Base-by-base conservation (phyloP, 768 basidiomycete species). In the Mycena pura region DNA sequence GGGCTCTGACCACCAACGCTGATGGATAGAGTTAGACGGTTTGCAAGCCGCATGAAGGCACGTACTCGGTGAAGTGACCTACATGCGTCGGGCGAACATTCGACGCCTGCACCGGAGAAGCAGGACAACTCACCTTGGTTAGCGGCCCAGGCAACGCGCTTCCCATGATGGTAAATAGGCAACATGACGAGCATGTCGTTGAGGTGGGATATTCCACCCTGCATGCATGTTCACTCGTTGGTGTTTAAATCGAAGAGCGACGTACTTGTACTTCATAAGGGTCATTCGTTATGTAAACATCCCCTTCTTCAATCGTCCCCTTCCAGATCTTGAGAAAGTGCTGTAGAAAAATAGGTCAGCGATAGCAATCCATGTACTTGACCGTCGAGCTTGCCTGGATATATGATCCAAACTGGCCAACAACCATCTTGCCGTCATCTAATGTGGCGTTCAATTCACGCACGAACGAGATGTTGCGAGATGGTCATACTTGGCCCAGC, bases 391-490 rank as follows among this genome's bases (percentile, higher is more conserved):
- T 32, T 62, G 65, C 73, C 44, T 69, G 70, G 47, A 74, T 71
- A 46, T 73, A 74, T 31, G 70, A 70, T 17, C 72, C 72, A 51
- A 73, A 73, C 40, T 73, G 72, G 7, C 72, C 72, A 40, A 69
- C 67, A 6, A 73, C 67, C 72, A 72, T 72, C 53, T 70, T 70
- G 3, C 72, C 72, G 31, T 63, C 64, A 45, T 73, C 63, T 65
- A 25, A 5, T 8, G 40, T 3, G 15, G 36, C 25, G 10, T 43
- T 5, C 31, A 22, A 51, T 32, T 0, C 11, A 28, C 13, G n/a
- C n/a, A 41, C 3, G 14, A 15, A 8, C 19, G 5, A 9, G 15
- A 6, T 5, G 9, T 10, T 7, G 44, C 50, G n/a, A 19, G 14
- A 63, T n/a, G n/a, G n/a, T n/a, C 58, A 21, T 48, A 65, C 63